Conservation (phyloP, 1,284 basidiomycete genomes). For the Naganishia sp. region DNA sequence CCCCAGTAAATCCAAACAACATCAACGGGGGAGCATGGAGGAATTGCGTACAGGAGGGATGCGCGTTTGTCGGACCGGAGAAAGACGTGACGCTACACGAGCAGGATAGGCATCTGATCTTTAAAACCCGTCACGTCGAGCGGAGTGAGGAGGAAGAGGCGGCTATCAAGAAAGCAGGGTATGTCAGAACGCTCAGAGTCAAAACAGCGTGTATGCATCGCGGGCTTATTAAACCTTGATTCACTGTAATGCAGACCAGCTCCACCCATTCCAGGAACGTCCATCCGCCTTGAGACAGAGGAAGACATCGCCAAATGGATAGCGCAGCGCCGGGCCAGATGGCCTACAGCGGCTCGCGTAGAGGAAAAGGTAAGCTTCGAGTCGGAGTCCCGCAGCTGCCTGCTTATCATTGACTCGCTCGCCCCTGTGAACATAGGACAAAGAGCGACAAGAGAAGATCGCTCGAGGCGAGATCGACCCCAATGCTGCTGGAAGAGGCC, state of each 20-base stretch:
- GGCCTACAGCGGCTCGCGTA: slow-evolving; percentile 69
- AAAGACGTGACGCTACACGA: slow-evolving; percentile 78
- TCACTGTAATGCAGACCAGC: slow-evolving; percentile 39
- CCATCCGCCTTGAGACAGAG: slow-evolving; percentile 70
- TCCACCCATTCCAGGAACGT: slow-evolving; percentile 77
- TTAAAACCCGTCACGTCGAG: slow-evolving; percentile 58
- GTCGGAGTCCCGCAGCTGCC: background rate
- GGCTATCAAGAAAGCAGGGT: slow-evolving; percentile 64
- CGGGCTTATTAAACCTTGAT: slow-evolving; percentile 57
- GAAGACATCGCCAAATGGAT: slow-evolving; percentile 83
- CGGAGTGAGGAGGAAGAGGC: slow-evolving; percentile 64
- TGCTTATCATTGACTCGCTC: too few species aligned
- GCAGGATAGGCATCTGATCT: slow-evolving; percentile 87
- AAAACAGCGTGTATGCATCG: slow-evolving; percentile 63
- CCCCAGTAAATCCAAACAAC: slow-evolving; percentile 17
- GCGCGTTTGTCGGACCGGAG: slow-evolving; percentile 70
- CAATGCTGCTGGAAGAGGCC: slow-evolving; percentile 45
- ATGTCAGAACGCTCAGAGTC: slow-evolving; percentile 28
- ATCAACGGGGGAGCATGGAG: slow-evolving; percentile 42
- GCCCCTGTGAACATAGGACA: slow-evolving; percentile 52
- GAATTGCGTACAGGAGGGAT: slow-evolving; percentile 67
- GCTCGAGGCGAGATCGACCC: slow-evolving; percentile 70
- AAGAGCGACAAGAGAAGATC: slow-evolving; percentile 71
- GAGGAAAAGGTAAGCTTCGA: slow-evolving; percentile 63
- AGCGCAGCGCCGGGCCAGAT: slow-evolving; percentile 78